Conservation (phyloP, 345 rosid genomes). For the Salix caprea region DNA sequence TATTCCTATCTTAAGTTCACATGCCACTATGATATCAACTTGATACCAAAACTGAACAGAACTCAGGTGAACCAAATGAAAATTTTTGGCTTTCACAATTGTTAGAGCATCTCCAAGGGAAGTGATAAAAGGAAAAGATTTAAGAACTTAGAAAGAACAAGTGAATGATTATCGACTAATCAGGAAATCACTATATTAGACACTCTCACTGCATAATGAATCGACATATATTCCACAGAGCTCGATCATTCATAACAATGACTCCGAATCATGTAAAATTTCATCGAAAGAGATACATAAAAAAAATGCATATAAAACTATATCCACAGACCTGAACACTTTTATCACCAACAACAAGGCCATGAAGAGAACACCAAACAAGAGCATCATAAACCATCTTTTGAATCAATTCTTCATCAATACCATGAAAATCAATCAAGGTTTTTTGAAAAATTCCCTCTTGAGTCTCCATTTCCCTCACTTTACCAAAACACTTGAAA, state of each 20-base stretch:
- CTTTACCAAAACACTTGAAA: slow-evolving; percentile 35
- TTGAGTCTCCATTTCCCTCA: slow-evolving; percentile 39
- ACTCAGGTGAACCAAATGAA: not conserved
- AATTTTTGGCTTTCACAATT: not conserved
- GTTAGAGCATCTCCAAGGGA: too few species aligned
- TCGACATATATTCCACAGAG: not conserved
- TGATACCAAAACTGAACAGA: not conserved
- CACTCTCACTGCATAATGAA: not conserved
- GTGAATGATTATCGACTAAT: not conserved
- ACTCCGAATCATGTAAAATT: not conserved
- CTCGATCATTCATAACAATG: not conserved
- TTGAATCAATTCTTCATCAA: slow-evolving; percentile 57
- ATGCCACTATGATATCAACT: not conserved
- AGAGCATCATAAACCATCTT: slow-evolving; percentile 83
- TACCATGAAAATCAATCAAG: slow-evolving; percentile 41
- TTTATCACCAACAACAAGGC: slow-evolving; percentile 87
- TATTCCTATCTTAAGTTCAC: not conserved
- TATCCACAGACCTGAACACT: slow-evolving; percentile 44
- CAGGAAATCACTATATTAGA: not conserved
- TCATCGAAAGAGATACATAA: not conserved
- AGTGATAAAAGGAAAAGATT: too few species aligned
- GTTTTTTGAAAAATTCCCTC: slow-evolving; percentile 26
- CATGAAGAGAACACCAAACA: slow-evolving; percentile 95
- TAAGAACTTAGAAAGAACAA: not conserved
- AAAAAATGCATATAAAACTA: not conserved